phyloP scores from a whole-genome alignment of 495 filamentous ascomycete genomes.

The Sphaerosporella brunnea region DNA sequence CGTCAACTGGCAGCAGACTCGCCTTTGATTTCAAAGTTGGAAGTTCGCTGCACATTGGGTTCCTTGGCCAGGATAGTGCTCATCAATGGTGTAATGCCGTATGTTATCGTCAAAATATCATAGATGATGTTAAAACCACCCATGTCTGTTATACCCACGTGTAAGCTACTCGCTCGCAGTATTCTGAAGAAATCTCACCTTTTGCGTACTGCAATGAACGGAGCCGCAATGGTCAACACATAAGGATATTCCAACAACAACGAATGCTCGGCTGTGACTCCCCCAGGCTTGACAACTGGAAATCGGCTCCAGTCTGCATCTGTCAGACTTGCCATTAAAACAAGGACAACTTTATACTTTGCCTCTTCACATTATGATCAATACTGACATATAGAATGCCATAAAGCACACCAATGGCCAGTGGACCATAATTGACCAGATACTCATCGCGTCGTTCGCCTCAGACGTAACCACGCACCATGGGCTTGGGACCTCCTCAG shows the following conservation, averaged over 20 bases:
- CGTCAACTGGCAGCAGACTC: not conserved
- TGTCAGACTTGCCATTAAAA: too few relatives aligned
- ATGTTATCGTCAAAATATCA: not conserved
- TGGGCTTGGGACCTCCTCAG: not conserved
- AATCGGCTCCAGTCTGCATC: too few relatives aligned
- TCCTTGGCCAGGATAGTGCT: not conserved
- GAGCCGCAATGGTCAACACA: not conserved
- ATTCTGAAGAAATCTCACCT: too few relatives aligned
- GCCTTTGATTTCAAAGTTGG: not conserved
- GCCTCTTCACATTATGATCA: conserved; percentile 7
- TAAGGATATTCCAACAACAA: conserved; percentile 12
- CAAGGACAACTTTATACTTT: too few relatives aligned
- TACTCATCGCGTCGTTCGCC: too few relatives aligned
- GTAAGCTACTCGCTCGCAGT: too few relatives aligned
- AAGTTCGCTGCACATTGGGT: not conserved
- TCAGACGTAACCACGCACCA: not conserved
- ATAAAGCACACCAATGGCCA: conserved; percentile 1
- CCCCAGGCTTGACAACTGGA: conserved; percentile 9
- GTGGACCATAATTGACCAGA: conserved; percentile 6
- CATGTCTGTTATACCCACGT: too few relatives aligned
- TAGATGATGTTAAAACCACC: conserved; percentile 2
- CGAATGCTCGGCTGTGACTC: conserved; percentile 7
- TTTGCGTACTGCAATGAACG: not conserved
- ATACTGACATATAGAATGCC: conserved; percentile 6
- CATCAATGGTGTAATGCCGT: conserved; percentile 3